Evolutionary conservation across 305 asterid genomes (phyloP), one percentile per base, ranked within the genome.

Genomic region (Fraxinus baroniana): DNA sequence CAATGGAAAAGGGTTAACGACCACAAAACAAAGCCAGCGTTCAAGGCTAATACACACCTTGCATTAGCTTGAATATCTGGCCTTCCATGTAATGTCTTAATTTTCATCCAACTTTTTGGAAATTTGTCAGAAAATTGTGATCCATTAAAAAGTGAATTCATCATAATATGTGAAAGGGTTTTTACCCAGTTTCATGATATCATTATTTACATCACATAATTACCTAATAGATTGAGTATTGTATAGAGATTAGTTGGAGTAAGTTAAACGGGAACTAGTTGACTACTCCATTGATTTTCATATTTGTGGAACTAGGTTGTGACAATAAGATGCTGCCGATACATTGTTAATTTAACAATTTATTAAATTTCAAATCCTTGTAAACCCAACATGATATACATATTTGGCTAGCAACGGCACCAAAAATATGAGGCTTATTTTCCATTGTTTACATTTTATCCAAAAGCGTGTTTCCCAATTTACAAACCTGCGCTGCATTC

Each of bases 401-500:
- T 36, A 83, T 79, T 75, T 68, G 52, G 49, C 24, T 39, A 15
- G 79, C 77, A 81, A 81, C 62, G 60, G 46, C 26, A 55, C 28
- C 39, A 37, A 57, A 52, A 72, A 62, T 4, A 70, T 26, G 28
- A 60, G n/a, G 36, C 26, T 5, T 6, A 36, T 78, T 32, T 66
- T 30, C 78, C 28, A 49, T 64, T 55, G 37, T 22, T 26, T 24
- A 64, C 35, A 64, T 60, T 60, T 22, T 33, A 83, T 62, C 60
- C 33, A 75, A 1, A 72, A 77, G 13, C 15, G 49, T 78, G 33
- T 80, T 83, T 76, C 36, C 20, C 33, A 73, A 52, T 84, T 84
- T 81, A 80, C 93, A 84, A 90, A 96, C 98, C 99, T 96, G 99
- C 13, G 97, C 94, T 10, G 97, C 93, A 87, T 93, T 96, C 85